Percentiles rank a stretch among this genome's conserved stretches.
Evolutionary conservation across 2,329 filamentous ascomycete genomes (phyloP).

Genomic region (Sporothrix luriei): DNA sequence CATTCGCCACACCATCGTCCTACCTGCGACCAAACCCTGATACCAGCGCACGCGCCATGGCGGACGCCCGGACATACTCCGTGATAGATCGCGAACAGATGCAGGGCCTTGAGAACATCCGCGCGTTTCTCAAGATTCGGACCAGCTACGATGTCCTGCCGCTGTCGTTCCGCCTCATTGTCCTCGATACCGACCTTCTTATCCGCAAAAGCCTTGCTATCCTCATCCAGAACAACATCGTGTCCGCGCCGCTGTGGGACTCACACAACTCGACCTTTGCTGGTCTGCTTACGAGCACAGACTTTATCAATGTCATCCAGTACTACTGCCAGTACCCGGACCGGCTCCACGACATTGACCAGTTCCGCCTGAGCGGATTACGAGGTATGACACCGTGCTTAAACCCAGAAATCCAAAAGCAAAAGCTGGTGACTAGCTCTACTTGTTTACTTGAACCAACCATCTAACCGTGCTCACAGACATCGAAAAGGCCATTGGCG

Average conservation of each 20-base stretch:
- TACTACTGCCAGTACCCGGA: slow-evolving; percentile 98
- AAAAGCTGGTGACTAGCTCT: too few relatives aligned
- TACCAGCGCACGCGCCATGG: slow-evolving; percentile 45
- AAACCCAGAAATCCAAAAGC: too few relatives aligned
- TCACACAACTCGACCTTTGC: slow-evolving; percentile 91
- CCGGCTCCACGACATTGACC: slow-evolving; percentile 83
- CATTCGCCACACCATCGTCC: slow-evolving; percentile 63
- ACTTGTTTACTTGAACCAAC: background rate
- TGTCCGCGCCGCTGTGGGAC: slow-evolving; percentile 96
- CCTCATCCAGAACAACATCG: slow-evolving; percentile 94
- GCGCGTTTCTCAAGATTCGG: slow-evolving; percentile 92
- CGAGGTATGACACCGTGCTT: slow-evolving; percentile 61
- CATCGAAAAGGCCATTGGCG: slow-evolving; percentile 91
- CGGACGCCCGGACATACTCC: slow-evolving; percentile 53
- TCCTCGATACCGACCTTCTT: slow-evolving; percentile 90
- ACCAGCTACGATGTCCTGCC: slow-evolving; percentile 98
- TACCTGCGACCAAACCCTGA: slow-evolving; percentile 53
- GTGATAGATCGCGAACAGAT: slow-evolving; percentile 75
- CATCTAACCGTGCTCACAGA: slow-evolving; percentile 55
- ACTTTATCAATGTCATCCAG: slow-evolving; percentile 98
- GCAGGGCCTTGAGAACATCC: slow-evolving; percentile 64
- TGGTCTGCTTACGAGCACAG: slow-evolving; percentile 89
- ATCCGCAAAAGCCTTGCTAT: slow-evolving; percentile 98
- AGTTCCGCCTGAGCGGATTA: slow-evolving; percentile 89
- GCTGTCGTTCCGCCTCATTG: slow-evolving; percentile 90